A percentile compares a stretch with the other conserved stretches of the same genome.
Evolutionary conservation across 345 rosid species (phyloP).

Genomic region (Arabidopsis suecica): DNA sequence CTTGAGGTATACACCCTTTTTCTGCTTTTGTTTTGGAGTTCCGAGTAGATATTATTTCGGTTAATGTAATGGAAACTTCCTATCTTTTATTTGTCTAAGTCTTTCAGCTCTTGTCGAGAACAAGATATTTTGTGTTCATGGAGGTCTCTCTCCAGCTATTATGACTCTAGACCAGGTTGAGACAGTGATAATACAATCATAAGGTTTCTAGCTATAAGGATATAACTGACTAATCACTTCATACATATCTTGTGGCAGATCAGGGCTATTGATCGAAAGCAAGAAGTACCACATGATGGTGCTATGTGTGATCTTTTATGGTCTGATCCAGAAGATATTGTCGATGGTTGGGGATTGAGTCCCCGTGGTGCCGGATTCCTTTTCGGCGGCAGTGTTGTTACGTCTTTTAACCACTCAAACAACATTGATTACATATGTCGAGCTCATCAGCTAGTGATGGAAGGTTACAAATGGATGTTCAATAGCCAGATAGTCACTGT

Average conservation of each 20-base stretch:
- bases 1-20: conserved; percentile 57
- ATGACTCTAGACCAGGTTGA: conserved; percentile 86
- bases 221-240: conserved; percentile 20
- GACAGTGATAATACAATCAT: conserved; percentile 36
- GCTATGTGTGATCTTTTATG: conserved; percentile 97
- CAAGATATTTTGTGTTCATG: conserved; percentile 84
- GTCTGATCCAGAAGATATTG: conserved; percentile 96
- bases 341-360: conserved; percentile 98
- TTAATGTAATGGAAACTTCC: conserved; percentile 1
- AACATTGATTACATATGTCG: conserved; percentile 85
- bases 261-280: conserved; percentile 85
- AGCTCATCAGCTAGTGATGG: conserved; percentile 97
- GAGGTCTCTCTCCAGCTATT: conserved; percentile 91
- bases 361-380: conserved; percentile 94
- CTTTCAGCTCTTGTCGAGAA: conserved; percentile 93
- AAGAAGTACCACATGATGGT: conserved; percentile 99
- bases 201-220: conserved; percentile 13
- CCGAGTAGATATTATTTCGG: neutral
- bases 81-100: conserved; percentile 48
- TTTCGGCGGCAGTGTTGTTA: conserved; percentile 86
- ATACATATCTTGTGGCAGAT: conserved; percentile 54
- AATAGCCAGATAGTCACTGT: conserved; percentile 86
- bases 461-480: conserved; percentile 96
- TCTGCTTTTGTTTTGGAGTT: neutral
- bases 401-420: conserved; percentile 77